Evolutionary conservation across 148 eudicot genomes (phyloP).

Genomic region (Cornus suecica): DNA sequence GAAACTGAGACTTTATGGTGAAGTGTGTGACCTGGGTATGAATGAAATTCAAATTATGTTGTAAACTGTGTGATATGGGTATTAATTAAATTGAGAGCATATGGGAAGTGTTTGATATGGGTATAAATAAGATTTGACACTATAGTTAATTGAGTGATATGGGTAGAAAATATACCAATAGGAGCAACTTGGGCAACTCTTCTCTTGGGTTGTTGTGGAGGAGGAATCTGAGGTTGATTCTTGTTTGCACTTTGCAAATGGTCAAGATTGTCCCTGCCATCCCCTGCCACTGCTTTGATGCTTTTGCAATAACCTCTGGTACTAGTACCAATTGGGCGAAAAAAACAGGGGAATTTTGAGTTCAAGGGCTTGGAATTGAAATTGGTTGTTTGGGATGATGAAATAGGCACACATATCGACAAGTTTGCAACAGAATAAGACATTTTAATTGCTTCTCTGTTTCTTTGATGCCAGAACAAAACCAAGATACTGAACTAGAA

Average conservation of each 20-base stretch:
- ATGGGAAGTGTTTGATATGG: too few species aligned
- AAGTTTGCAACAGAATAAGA: conserved; percentile 28
- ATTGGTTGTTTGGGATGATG: conserved; percentile 14
- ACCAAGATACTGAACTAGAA: background rate
- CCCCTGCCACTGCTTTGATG: conserved; percentile 35
- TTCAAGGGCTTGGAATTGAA: conserved; percentile 4
- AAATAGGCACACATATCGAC: conserved; percentile 25
- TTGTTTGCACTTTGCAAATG: conserved; percentile 39
- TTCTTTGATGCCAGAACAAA: background rate
- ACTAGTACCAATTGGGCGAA: background rate
- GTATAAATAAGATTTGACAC: too few species aligned
- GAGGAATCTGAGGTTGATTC: conserved; percentile 14
- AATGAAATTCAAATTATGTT: too few species aligned
- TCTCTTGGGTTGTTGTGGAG: conserved; percentile 21
- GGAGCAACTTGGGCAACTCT: conserved; percentile 35
- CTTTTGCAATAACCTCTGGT: background rate
- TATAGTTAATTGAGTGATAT: too few species aligned
- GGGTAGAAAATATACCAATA: conserved; percentile 29
- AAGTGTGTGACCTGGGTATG: too few species aligned
- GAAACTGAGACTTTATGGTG: too few species aligned
- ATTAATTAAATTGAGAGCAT: too few species aligned
- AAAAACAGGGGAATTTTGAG: conserved; percentile 12
- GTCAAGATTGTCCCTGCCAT: conserved; percentile 37
- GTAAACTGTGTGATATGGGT: too few species aligned
- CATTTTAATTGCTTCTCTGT: conserved; percentile 8